A percentile compares a stretch with the other conserved stretches of the same genome.
These are phyloP conservation scores for Dalbergia oliveri DNA, from an alignment of 306 rosid species.

Conservation along the genomic window DNA sequence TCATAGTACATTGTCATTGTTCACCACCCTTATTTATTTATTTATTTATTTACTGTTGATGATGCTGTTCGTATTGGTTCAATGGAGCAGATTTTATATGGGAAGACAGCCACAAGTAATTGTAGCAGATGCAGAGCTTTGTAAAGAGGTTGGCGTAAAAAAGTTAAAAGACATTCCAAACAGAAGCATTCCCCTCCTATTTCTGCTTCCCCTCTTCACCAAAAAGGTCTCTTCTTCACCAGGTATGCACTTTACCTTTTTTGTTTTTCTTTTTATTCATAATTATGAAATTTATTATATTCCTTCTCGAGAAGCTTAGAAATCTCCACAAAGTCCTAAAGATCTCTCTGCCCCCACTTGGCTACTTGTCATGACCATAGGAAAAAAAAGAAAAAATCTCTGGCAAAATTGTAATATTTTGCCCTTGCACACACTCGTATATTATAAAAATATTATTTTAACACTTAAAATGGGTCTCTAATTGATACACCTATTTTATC, in stretches of 20 bases:
- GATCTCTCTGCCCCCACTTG: background rate
- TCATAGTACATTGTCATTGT: background rate
- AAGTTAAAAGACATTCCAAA: conserved; percentile 87
- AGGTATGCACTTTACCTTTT: conserved; percentile 54
- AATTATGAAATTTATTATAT: background rate
- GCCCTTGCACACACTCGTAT: too few species aligned
- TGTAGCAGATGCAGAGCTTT: conserved; percentile 90
- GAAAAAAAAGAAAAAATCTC: too few species aligned
- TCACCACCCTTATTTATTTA: background rate
- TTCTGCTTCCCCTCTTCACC: conserved; percentile 90
- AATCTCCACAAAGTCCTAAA: background rate
- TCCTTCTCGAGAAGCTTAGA: background rate
- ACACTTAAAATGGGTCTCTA: too few species aligned
- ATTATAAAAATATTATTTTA: too few species aligned
- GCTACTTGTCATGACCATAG: background rate
- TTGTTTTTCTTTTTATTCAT: background rate
- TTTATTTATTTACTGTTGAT: conserved; percentile 7
- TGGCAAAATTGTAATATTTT: too few species aligned
- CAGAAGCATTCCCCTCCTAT: conserved; percentile 96
- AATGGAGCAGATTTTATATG: conserved; percentile 82
- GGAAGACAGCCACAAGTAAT: conserved; percentile 92
- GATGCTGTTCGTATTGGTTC: background rate
- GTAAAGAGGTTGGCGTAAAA: conserved; percentile 87
- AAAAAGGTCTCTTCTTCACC: conserved; percentile 92
- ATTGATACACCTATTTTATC: too few species aligned